phyloP scores from a whole-genome alignment of 768 basidiomycete genomes.

The Mycena amicta region DNA sequence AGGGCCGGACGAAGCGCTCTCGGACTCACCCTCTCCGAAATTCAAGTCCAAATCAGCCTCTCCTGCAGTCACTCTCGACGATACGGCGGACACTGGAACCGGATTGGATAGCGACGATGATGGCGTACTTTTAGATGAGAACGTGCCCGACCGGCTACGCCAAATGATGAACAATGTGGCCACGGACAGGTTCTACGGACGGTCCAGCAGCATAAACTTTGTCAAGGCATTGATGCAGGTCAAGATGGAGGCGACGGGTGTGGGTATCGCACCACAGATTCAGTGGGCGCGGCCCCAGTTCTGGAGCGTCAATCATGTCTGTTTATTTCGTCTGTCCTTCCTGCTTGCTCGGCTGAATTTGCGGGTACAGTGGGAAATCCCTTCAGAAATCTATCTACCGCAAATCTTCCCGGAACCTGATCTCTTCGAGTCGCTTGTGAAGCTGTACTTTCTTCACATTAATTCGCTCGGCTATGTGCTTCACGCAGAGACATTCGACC shows the following conservation, averaged over 20 bases:
- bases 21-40: neutral
- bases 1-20: neutral
- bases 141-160: neutral
- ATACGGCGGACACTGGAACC: neutral
- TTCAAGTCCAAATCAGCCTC: too few relatives aligned
- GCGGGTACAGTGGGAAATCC: conserved; percentile 13
- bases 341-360: neutral
- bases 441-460: conserved; percentile 41
- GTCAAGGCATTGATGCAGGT: conserved; percentile 37
- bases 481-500: conserved; percentile 41
- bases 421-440: conserved; percentile 39
- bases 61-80: neutral
- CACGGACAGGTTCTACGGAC: conserved; percentile 31
- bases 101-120: conserved; percentile 10
- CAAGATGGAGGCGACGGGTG: conserved; percentile 31
- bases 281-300: conserved; percentile 25
- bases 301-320: conserved; percentile 29
- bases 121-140: conserved; percentile 9
- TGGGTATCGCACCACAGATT: neutral
- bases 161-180: conserved; percentile 5
- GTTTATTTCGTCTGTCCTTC: conserved; percentile 1
- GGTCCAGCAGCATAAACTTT: conserved; percentile 43
- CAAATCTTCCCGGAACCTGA: conserved; percentile 19
- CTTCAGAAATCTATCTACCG: conserved; percentile 13
- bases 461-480: conserved; percentile 31